These are phyloP conservation scores for Apophysomyces variabilis DNA, from an alignment of 371 early-diverging fungal species.

Conservation along the genomic window DNA sequence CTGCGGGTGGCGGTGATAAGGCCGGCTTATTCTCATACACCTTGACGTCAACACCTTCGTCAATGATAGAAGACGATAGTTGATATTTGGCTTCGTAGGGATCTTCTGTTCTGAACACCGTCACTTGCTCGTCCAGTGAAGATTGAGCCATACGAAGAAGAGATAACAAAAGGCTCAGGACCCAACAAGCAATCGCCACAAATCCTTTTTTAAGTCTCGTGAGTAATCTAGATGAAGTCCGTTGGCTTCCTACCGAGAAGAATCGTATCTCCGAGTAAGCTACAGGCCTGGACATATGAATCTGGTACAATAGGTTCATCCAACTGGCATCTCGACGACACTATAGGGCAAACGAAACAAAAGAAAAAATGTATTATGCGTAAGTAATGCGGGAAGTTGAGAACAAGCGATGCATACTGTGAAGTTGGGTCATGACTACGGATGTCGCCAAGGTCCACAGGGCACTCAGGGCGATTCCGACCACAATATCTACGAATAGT, in stretches of 20 bases:
- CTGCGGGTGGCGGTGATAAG: slow-evolving; percentile 9
- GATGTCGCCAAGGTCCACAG: slow-evolving; percentile 33
- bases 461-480: slow-evolving; percentile 26
- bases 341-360: not conserved
- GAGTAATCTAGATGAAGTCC: not conserved
- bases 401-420: slow-evolving; percentile 18
- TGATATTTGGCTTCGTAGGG: slow-evolving; percentile 10
- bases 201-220: slow-evolving; percentile 9
- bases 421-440: slow-evolving; percentile 21
- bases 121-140: slow-evolving; percentile 6
- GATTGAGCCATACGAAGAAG: slow-evolving; percentile 16
- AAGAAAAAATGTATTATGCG: not conserved
- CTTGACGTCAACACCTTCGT: slow-evolving; percentile 4
- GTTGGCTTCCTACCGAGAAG: slow-evolving; percentile 18
- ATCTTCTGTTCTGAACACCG: slow-evolving; percentile 18
- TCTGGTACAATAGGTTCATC: slow-evolving; percentile 12
- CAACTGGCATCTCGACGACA: slow-evolving; percentile 22
- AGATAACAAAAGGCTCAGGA: slow-evolving; percentile 17
- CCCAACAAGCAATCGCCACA: slow-evolving; percentile 20
- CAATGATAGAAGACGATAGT: slow-evolving; percentile 4
- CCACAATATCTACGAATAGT: slow-evolving; percentile 20
- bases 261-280: slow-evolving; percentile 16
- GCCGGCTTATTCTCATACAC: slow-evolving; percentile 3
- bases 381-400: not conserved
- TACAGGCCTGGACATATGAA: slow-evolving; percentile 19